phyloP scores from a whole-genome alignment of 192 early-diverging fungal genomes.

The Coemansia umbellata region DNA sequence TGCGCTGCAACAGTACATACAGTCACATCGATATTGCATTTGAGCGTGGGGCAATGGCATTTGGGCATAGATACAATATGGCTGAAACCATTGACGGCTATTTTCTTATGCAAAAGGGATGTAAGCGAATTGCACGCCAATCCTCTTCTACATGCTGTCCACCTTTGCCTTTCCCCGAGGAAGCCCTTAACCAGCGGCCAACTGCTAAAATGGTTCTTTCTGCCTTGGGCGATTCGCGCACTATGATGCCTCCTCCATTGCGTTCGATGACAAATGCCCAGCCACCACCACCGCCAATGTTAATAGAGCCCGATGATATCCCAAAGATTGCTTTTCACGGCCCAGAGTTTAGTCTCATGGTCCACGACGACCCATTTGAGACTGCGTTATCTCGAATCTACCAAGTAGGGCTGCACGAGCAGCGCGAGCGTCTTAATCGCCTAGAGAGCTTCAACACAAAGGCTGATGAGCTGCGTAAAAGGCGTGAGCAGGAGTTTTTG shows the following conservation, averaged over 20 bases:
- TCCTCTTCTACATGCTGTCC: constrained; percentile 29
- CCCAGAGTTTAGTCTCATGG: constrained; percentile 35
- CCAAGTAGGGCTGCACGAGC: constrained; percentile 46
- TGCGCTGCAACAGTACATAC: constrained; percentile 43
- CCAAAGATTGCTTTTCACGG: constrained; percentile 45
- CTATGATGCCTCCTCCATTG: constrained; percentile 33
- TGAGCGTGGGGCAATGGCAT: constrained; percentile 36
- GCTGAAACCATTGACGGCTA: constrained; percentile 50
- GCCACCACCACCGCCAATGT: constrained; percentile 21
- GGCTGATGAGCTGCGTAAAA: constrained; percentile 30
- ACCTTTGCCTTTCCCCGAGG: constrained; percentile 15
- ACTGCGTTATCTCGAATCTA: constrained; percentile 51
- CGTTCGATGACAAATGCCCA: constrained; percentile 21
- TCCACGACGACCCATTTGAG: constrained; percentile 55
- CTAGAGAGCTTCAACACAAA: constrained; percentile 46
- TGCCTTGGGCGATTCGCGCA: constrained; percentile 32
- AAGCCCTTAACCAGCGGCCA: constrained; percentile 9
- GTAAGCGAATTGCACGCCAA: constrained; percentile 49
- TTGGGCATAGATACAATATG: constrained; percentile 50
- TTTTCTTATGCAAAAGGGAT: constrained; percentile 45
- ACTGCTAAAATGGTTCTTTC: constrained; percentile 25
- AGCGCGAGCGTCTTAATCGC: constrained; percentile 48
- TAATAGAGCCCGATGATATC: constrained; percentile 40
- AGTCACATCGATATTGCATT: constrained; percentile 41
- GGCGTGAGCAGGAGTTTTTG: constrained; percentile 22